Evolutionary conservation across 805 yeast species (phyloP), one percentile per base, ranked within the genome.

Genomic region (Wickerhamomyces sydowiorum): DNA sequence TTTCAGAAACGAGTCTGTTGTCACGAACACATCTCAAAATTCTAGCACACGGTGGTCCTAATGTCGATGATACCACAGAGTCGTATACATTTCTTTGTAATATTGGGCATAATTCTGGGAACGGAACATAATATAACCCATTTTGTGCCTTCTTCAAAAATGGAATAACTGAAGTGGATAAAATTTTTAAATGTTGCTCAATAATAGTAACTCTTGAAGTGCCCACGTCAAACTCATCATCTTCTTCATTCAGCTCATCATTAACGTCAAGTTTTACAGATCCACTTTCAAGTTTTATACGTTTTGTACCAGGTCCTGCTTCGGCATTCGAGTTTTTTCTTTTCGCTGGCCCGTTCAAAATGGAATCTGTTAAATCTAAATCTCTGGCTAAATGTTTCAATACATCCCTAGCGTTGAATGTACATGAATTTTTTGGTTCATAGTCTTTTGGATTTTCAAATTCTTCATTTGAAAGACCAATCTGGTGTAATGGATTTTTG

Each of bases 1-100:
- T 90, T 56, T 93, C 99, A 48, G 95, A 96, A 8, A 84, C 82
- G 37, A 88, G 69, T 48, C 79, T 78, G 53, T 78, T 70, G 9
- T 73, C 73, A 43, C 86, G 78, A 25, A 93, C 73, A 51, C 96
- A 85, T 48, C 95, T 79, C 45, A 91, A 64, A 3, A 93, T 70
- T 41, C 96, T 73, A 42, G 85, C 72, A 0, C 90, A 77, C 15
- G 81, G 73, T 8, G 73, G 66, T 1, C 93, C 93, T 45, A 85
- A 64, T 0, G 86, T 72, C 2, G 78, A 65, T 42, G 80, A 75
- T 33, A 86, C 55, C 21, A 80, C 57, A 35, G 78, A 73, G 48
- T 82, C 86, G 52, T 73, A 76, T 15, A 72, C 72, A 43, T 66
- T 63, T 36, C 70, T 67, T 51, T 76, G 74, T 21, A 80, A 59